Conservation (phyloP, 2,329 filamentous ascomycete species). For the Diaporthe australafricana region DNA sequence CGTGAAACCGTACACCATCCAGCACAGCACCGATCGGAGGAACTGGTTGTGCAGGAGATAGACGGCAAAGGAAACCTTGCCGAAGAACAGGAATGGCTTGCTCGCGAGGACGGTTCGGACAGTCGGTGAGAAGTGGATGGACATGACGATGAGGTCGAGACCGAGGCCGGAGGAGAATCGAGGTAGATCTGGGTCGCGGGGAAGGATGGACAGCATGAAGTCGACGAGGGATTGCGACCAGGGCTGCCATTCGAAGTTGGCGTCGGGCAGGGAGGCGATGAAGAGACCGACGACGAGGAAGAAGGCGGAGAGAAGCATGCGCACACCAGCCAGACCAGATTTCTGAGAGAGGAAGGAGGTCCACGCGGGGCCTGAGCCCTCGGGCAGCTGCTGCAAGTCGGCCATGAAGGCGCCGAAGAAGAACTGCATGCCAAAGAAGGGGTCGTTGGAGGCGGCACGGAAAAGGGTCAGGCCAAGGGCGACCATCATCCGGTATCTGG, state of each 20-base stretch:
- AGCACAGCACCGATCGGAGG: conserved; percentile 37
- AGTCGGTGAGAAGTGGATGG: conserved; percentile 36
- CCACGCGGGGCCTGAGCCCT: conserved; percentile 30
- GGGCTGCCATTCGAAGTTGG: conserved; percentile 36
- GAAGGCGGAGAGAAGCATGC: conserved; percentile 33
- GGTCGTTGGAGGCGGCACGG: conserved; percentile 37
- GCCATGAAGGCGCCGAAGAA: conserved; percentile 39
- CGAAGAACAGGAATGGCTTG: conserved; percentile 37
- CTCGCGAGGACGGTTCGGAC: conserved; percentile 34
- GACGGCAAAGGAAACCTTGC: conserved; percentile 37
- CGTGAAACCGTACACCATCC: conserved; percentile 37
- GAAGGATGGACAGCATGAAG: conserved; percentile 35
- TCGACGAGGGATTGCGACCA: conserved; percentile 36
- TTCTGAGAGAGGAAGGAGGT: conserved; percentile 34
- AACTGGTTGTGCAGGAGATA: conserved; percentile 39
- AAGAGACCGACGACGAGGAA: conserved; percentile 36
- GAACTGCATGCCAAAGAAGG: conserved; percentile 39
- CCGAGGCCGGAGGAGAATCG: conserved; percentile 38
- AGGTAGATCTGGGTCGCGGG: conserved; percentile 36
- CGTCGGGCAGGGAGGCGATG: conserved; percentile 36
- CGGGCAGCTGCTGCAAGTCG: conserved; percentile 34
- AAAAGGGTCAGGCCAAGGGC: conserved; percentile 34
- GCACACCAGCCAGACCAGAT: conserved; percentile 34
- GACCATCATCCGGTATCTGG: conserved; percentile 37
- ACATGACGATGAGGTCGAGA: conserved; percentile 36